Conservation (phyloP, 139 green algal species). For the Pedinophyceae sp. region DNA sequence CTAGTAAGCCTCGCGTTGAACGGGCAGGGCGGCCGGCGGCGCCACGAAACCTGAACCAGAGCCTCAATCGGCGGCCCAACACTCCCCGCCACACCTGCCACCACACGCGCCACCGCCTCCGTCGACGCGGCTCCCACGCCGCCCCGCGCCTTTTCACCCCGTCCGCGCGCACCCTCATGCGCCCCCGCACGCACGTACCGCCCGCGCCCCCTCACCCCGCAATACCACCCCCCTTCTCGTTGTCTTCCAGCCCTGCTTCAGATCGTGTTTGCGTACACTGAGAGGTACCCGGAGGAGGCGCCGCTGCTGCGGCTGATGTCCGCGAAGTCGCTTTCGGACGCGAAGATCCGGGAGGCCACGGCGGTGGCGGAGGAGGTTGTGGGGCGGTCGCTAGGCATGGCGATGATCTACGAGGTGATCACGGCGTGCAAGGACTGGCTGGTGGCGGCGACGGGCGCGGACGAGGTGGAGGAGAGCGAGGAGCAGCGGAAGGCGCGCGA, state of each 20-base stretch:
- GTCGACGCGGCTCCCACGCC: background rate
- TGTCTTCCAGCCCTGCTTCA: background rate
- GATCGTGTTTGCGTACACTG: constrained; percentile 8
- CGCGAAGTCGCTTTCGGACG: constrained; percentile 41
- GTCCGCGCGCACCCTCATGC: background rate
- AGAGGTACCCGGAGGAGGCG: constrained; percentile 7
- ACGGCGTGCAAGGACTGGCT: constrained; percentile 54
- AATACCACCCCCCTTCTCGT: background rate
- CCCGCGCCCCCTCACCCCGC: too few relatives aligned
- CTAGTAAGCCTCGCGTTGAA: too few relatives aligned
- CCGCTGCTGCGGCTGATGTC: constrained; percentile 14
- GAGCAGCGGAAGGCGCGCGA: constrained; percentile 15
- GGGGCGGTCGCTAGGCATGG: constrained; percentile 54
- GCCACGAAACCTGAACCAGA: too few relatives aligned
- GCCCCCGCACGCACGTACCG: too few relatives aligned
- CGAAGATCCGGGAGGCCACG: constrained; percentile 32
- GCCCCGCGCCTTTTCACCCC: background rate
- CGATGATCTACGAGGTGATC: constrained; percentile 64
- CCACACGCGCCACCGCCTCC: too few relatives aligned
- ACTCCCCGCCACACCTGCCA: too few relatives aligned
- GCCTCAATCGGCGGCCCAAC: too few relatives aligned
- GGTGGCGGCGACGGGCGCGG: background rate
- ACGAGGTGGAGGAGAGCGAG: constrained; percentile 12
- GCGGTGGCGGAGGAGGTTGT: constrained; percentile 20
- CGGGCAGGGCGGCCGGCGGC: too few relatives aligned